Evolutionary conservation across 2,329 filamentous ascomycete genomes (phyloP), one percentile per base, ranked within the genome.

Genomic region (Monosporascus sp.): DNA sequence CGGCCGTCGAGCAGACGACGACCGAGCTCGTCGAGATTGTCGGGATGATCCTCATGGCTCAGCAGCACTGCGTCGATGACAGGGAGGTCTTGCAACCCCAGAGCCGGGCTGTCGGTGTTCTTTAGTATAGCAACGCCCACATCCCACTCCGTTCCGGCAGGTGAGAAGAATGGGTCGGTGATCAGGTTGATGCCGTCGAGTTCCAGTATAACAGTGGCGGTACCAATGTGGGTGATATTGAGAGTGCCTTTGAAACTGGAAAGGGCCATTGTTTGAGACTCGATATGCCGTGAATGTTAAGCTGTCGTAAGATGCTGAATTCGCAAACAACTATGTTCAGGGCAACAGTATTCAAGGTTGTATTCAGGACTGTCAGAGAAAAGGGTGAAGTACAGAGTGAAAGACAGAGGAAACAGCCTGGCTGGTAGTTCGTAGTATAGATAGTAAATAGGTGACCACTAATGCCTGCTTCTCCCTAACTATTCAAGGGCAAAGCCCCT

Each of bases 31-130:
- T 80, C 76, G 2, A 80, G 67, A 54, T 79, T 79, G 55, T 79
- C 76, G 0, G 66, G 64, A 52, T 79, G 76, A 59, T 79, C 74
- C 59, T 79, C 77, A 53, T 80, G 76, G 59, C 72, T 76, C 8
- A 79, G 67, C 1, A 79, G 67, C 3, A 79, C 64, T n/a, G 70
- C 75, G 48, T 78, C 75, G 55, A 79, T 76, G 9, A 63, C 62
- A 0, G 76, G 76, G 0, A 79, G 65, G 1, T 73, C 51, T 1
- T 68, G 55, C 0, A 78, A 63, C 0, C 56, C 49, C 0, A 77
- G 56, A 2, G 71, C 71, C 0, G 75, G 72, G 1, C 57, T 54
- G 31, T 70, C 63, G 14, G 62, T 58, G 24, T 59, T 66, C 15
- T 64, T 67, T 9, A 75, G 63, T 2, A 65, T 31, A 2, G 48